phyloP scores from a whole-genome alignment of 2,329 filamentous ascomycete species.

The Epichloe scottii region DNA sequence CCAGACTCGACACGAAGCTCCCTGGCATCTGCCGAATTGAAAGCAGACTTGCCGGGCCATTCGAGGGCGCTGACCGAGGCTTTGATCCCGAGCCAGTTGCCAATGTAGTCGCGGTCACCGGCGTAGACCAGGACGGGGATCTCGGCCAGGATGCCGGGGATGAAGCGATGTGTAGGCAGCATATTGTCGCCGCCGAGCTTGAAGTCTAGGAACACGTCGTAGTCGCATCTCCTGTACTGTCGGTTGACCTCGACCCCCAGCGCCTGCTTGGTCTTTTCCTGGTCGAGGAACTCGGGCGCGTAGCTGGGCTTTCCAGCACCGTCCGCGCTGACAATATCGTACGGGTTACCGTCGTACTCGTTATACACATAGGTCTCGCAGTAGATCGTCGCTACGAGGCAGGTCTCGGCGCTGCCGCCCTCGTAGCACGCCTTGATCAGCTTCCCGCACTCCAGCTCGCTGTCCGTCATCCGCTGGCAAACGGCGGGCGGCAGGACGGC shows the following conservation, averaged over 20 bases:
- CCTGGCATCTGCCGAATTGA: slow-evolving; percentile 57
- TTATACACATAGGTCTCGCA: too few relatives aligned
- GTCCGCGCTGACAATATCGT: slow-evolving; percentile 83
- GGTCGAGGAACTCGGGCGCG: slow-evolving; percentile 75
- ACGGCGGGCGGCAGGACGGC: slow-evolving; percentile 65
- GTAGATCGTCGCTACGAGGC: too few relatives aligned
- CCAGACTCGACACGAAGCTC: slow-evolving; percentile 48
- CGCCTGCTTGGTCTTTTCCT: slow-evolving; percentile 66
- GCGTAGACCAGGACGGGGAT: slow-evolving; percentile 93
- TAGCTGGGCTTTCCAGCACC: slow-evolving; percentile 85
- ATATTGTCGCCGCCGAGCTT: slow-evolving; percentile 82
- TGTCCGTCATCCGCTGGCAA: slow-evolving; percentile 83
- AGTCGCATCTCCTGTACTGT: slow-evolving; percentile 84
- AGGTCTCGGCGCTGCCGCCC: slow-evolving; percentile 77
- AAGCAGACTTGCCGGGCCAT: slow-evolving; percentile 76
- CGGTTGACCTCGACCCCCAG: slow-evolving; percentile 76
- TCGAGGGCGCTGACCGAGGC: slow-evolving; percentile 89
- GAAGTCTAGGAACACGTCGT: slow-evolving; percentile 96
- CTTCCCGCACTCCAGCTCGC: slow-evolving; percentile 74
- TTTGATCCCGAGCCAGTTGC: slow-evolving; percentile 98
- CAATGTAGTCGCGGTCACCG: slow-evolving; percentile 75
- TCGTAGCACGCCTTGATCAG: slow-evolving; percentile 87
- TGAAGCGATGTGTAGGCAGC: slow-evolving; percentile 85
- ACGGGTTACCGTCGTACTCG: too few relatives aligned
- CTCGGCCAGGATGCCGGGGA: slow-evolving; percentile 73